A percentile compares a stretch with the other conserved stretches of the same genome.
Evolutionary conservation across 495 filamentous ascomycete species (phyloP).

Genomic region (Antarctomyces pellizariae): DNA sequence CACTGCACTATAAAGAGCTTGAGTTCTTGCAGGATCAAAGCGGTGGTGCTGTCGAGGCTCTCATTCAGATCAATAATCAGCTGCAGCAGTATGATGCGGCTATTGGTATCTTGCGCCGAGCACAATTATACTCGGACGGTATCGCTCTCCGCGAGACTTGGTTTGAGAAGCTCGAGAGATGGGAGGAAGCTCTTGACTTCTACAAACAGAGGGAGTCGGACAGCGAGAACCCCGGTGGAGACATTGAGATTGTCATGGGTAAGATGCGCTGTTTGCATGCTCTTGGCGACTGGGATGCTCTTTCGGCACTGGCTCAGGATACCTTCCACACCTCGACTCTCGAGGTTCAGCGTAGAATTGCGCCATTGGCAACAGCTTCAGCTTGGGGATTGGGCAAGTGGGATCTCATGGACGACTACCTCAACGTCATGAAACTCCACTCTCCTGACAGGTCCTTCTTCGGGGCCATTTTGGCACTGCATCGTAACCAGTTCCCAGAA

Average conservation of each 20-base stretch:
- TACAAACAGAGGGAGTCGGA: constrained; percentile 55
- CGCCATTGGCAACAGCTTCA: constrained; percentile 78
- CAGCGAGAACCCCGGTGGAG: constrained; percentile 35
- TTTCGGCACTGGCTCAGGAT: constrained; percentile 70
- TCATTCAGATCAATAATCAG: constrained; percentile 98
- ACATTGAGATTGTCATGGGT: constrained; percentile 86
- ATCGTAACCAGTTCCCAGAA: constrained; percentile 84
- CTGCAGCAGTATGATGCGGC: constrained; percentile 93
- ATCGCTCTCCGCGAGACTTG: constrained; percentile 83
- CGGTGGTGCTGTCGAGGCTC: constrained; percentile 79
- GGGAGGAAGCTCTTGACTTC: constrained; percentile 90
- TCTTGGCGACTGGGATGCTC: constrained; percentile 85
- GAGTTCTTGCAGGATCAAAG: constrained; percentile 96
- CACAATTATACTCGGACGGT: constrained; percentile 81
- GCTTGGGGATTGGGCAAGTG: constrained; percentile 96
- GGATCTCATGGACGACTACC: constrained; percentile 93
- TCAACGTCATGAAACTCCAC: constrained; percentile 76
- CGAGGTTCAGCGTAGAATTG: constrained; percentile 70
- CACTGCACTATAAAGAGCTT: constrained; percentile 93
- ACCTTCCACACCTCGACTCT: constrained; percentile 73
- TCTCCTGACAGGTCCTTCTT: constrained; percentile 95
- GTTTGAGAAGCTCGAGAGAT: constrained; percentile 95
- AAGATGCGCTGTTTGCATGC: constrained; percentile 98
- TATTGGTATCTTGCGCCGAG: constrained; percentile 86
- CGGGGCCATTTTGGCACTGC: constrained; percentile 76